A percentile compares a stretch with the other conserved stretches of the same genome.
phyloP scores from a whole-genome alignment of 1,284 basidiomycete genomes.

The Marasmius tenuissimus region DNA sequence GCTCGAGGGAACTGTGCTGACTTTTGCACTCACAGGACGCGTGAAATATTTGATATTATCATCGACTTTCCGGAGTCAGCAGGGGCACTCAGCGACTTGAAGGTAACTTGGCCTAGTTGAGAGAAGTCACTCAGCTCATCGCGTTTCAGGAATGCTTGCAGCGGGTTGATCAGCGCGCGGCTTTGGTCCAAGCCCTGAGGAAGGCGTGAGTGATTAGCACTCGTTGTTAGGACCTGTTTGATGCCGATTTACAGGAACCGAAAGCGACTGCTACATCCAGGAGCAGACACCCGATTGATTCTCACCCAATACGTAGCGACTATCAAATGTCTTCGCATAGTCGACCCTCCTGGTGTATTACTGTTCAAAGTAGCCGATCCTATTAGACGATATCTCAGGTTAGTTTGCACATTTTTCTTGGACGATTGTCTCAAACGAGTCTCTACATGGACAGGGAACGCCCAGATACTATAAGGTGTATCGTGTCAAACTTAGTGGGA shows the following conservation, averaged over 20 bases:
- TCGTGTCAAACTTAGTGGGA: conserved; percentile 89
- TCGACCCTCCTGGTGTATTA: conserved; percentile 93
- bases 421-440: background rate
- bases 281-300: conserved; percentile 92
- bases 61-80: conserved; percentile 89
- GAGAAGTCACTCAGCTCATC: background rate
- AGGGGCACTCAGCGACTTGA: conserved; percentile 86
- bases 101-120: conserved; percentile 42
- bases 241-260: conserved; percentile 55
- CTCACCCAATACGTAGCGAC: conserved; percentile 93
- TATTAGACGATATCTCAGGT: conserved; percentile 86
- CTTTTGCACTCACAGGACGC: conserved; percentile 50
- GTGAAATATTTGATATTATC: conserved; percentile 95
- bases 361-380: conserved; percentile 91
- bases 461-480: conserved; percentile 88
- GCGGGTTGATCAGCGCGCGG: conserved; percentile 75
- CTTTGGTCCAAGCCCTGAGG: conserved; percentile 69
- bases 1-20: background rate
- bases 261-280: conserved; percentile 91
- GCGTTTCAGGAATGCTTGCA: conserved; percentile 65
- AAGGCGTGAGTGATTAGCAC: conserved; percentile 52
- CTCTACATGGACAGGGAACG: conserved; percentile 55
- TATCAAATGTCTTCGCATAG: conserved; percentile 86
- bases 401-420: conserved; percentile 7
- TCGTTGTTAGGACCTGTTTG: background rate